Percentiles rank a stretch among this genome's conserved stretches.
These are phyloP conservation scores for Fraxinus velutina DNA, from an alignment of 305 asterid species.

Conservation along the genomic window DNA sequence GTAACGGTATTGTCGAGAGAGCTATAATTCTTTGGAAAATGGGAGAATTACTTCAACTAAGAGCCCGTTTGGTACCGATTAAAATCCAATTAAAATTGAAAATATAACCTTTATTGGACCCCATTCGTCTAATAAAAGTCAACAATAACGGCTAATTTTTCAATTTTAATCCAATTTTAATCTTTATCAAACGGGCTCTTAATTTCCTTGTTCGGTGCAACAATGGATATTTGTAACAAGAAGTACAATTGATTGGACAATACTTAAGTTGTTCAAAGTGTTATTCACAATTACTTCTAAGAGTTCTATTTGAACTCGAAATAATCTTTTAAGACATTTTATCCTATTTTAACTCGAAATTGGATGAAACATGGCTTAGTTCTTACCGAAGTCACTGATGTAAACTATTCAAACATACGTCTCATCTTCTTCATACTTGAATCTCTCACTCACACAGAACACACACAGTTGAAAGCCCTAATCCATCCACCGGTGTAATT, in stretches of 20 bases:
- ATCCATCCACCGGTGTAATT: neutral
- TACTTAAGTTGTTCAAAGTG: neutral
- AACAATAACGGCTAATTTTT: no score
- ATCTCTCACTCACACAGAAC: neutral
- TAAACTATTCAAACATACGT: neutral
- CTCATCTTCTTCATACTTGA: slow-evolving; percentile 2
- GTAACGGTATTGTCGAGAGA: neutral
- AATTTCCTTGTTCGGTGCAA: neutral
- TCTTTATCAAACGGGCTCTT: no score
- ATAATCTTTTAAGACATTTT: neutral
- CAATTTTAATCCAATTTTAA: no score
- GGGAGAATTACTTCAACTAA: neutral
- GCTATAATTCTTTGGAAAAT: neutral
- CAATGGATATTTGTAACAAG: neutral
- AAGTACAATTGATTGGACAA: neutral
- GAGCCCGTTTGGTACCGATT: no score
- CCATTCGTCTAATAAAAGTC: no score
- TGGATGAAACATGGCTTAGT: neutral
- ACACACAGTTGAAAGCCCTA: neutral
- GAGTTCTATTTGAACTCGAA: neutral
- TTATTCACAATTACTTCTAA: neutral
- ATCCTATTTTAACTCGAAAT: neutral
- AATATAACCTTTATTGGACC: no score
- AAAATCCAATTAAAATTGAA: no score
- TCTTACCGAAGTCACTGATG: neutral